These are phyloP conservation scores for Aspergillus niger DNA, from an alignment of 2,329 filamentous ascomycete genomes.

Conservation along the genomic window DNA sequence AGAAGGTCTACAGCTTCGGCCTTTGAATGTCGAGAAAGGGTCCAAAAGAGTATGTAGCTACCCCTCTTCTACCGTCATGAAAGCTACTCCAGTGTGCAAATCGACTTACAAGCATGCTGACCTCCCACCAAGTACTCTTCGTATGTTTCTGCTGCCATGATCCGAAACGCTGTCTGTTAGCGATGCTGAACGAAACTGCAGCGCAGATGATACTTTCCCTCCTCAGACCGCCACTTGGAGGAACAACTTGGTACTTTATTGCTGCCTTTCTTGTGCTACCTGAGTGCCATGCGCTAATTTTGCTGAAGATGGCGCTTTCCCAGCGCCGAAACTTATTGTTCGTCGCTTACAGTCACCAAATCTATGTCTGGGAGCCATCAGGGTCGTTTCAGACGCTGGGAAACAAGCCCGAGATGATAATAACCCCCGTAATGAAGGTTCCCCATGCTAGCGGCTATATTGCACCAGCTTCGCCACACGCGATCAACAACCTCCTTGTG, in stretches of 20 bases:
- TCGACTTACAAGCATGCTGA: constrained; percentile 10
- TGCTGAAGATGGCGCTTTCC: constrained; percentile 45
- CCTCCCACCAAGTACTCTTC: constrained; percentile 19
- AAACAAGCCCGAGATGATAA: constrained; percentile 42
- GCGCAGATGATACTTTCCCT: constrained; percentile 29
- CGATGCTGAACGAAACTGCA: constrained; percentile 19
- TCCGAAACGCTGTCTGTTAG: background rate
- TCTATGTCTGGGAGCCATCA: constrained; percentile 49
- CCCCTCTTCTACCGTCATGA: background rate
- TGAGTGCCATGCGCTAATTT: background rate
- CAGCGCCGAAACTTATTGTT: constrained; percentile 52
- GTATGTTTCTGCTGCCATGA: constrained; percentile 17
- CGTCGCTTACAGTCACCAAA: constrained; percentile 42
- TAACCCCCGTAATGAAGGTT: constrained; percentile 46
- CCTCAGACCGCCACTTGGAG: constrained; percentile 44
- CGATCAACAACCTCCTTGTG: constrained; percentile 68
- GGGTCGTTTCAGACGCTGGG: constrained; percentile 45
- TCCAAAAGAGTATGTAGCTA: constrained; percentile 37
- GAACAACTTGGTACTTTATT: constrained; percentile 43
- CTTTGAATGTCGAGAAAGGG: constrained; percentile 37
- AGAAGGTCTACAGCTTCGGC: constrained; percentile 31
- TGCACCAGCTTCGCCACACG: constrained; percentile 56
- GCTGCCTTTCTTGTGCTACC: background rate
- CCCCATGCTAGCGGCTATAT: constrained; percentile 55
- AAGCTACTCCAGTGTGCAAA: background rate